These are phyloP conservation scores for Fragilariopsis cylindrus DNA, from an alignment of 108 stramenopile species.

Conservation along the genomic window DNA sequence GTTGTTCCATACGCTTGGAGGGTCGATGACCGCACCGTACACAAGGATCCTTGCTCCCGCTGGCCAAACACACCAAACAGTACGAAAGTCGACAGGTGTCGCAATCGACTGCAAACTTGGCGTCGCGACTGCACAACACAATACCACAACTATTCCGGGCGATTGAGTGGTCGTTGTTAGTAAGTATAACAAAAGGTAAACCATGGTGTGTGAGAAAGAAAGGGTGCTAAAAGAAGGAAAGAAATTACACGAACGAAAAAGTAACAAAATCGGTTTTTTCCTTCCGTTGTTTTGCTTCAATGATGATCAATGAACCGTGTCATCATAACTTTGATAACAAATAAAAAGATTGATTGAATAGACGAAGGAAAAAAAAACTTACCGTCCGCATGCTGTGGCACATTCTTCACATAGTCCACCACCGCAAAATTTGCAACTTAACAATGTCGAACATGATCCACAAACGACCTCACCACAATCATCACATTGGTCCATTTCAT, in stretches of 20 bases:
- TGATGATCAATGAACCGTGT: background rate
- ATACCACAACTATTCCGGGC: constrained; percentile 73
- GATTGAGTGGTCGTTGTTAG: too few species aligned
- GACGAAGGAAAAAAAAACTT: constrained; percentile 26
- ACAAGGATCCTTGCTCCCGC: constrained; percentile 88
- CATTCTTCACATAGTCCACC: constrained; percentile 92
- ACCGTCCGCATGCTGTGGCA: constrained; percentile 91
- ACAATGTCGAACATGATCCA: constrained; percentile 78
- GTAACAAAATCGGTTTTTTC: background rate
- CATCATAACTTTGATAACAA: background rate
- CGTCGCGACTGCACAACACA: constrained; percentile 88
- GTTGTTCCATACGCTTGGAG: constrained; percentile 88
- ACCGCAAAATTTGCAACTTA: constrained; percentile 93
- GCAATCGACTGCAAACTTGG: constrained; percentile 95
- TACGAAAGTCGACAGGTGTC: constrained; percentile 89
- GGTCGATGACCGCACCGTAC: constrained; percentile 87
- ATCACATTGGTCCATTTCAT: constrained; percentile 95
- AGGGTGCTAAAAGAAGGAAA: background rate
- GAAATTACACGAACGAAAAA: background rate
- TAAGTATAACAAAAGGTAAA: too few species aligned
- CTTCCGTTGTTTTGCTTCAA: too few species aligned
- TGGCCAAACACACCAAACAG: constrained; percentile 88
- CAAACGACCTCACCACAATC: constrained; percentile 93
- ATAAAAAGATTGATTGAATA: background rate
- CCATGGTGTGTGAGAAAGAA: background rate